These are phyloP conservation scores for Talaromyces sp. DNA, from an alignment of 2,329 filamentous ascomycete species.

Conservation along the genomic window DNA sequence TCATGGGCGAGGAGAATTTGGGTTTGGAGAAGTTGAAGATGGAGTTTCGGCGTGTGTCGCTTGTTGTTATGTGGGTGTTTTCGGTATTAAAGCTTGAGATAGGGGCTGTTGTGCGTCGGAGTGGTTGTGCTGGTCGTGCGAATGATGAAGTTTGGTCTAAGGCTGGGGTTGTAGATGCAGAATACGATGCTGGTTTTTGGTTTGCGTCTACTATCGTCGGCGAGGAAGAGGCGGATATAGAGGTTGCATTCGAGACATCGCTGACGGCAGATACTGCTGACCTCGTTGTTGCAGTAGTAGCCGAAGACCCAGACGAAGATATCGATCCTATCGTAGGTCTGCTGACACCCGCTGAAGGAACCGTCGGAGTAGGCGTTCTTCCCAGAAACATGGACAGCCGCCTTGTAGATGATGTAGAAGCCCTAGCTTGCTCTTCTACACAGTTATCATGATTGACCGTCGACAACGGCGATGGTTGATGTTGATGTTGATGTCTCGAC, in stretches of 20 bases:
- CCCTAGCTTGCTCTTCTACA: not conserved
- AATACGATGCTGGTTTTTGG: not conserved
- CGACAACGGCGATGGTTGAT: conserved; percentile 13
- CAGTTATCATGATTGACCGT: not conserved
- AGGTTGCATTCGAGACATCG: not conserved
- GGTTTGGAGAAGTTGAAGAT: conserved; percentile 4
- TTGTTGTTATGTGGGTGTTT: not conserved
- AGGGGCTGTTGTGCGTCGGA: conserved; percentile 10
- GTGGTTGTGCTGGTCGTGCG: not conserved
- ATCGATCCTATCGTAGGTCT: not conserved
- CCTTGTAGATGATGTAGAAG: conserved; percentile 3
- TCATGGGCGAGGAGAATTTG: not conserved
- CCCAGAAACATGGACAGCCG: conserved; percentile 9
- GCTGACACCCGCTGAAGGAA: not conserved
- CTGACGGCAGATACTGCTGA: conserved; percentile 8
- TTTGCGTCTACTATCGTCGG: not conserved
- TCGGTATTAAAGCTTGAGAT: not conserved
- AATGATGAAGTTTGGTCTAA: not conserved
- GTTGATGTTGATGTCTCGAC: conserved; percentile 11
- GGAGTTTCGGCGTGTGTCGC: not conserved
- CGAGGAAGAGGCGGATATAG: not conserved
- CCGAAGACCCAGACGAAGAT: conserved; percentile 9
- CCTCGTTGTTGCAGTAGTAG: conserved; percentile 15
- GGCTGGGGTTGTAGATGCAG: not conserved
- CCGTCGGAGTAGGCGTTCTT: not conserved